Conservation (phyloP, 805 yeast species). For the Brettanomyces sp. region DNA sequence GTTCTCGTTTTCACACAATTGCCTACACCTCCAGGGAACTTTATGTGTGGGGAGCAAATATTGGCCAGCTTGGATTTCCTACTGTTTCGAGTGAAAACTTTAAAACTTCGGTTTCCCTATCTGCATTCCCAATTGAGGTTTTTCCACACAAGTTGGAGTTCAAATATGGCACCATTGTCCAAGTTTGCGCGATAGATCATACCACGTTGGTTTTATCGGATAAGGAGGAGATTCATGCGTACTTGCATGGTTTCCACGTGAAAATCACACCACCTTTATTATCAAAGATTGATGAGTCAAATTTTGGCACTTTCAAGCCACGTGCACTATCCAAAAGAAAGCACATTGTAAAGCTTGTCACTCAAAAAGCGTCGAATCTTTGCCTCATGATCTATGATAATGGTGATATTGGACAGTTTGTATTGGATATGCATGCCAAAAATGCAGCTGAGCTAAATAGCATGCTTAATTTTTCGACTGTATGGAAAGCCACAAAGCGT, state of each 20-base stretch:
- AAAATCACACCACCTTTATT: slow-evolving; percentile 31
- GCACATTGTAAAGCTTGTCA: slow-evolving; percentile 23
- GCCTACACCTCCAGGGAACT: slow-evolving; percentile 41
- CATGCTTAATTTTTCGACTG: slow-evolving; percentile 33
- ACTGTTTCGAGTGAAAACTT: slow-evolving; percentile 4
- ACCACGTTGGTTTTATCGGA: slow-evolving; percentile 58
- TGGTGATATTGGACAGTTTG: slow-evolving; percentile 46
- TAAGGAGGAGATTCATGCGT: slow-evolving; percentile 53
- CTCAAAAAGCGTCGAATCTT: slow-evolving; percentile 30
- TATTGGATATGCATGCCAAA: slow-evolving; percentile 14
- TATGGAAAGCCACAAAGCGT: slow-evolving; percentile 57
- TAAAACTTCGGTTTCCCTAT: slow-evolving; percentile 3
- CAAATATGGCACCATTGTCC: slow-evolving; percentile 38
- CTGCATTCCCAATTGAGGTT: slow-evolving; percentile 17
- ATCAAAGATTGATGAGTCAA: slow-evolving; percentile 28
- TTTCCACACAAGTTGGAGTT: slow-evolving; percentile 33
- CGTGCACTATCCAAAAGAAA: slow-evolving; percentile 34
- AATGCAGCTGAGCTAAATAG: slow-evolving; percentile 30
- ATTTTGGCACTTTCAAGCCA: slow-evolving; percentile 48
- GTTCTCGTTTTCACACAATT: slow-evolving; percentile 62
- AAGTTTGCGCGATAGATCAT: slow-evolving; percentile 55
- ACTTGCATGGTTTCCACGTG: slow-evolving; percentile 47
- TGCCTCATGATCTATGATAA: slow-evolving; percentile 45
- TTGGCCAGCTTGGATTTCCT: slow-evolving; percentile 70
- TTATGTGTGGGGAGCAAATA: slow-evolving; percentile 67